Evolutionary conservation across 169 alveolate species (phyloP).

Genomic region (Plasmodium ovale): DNA sequence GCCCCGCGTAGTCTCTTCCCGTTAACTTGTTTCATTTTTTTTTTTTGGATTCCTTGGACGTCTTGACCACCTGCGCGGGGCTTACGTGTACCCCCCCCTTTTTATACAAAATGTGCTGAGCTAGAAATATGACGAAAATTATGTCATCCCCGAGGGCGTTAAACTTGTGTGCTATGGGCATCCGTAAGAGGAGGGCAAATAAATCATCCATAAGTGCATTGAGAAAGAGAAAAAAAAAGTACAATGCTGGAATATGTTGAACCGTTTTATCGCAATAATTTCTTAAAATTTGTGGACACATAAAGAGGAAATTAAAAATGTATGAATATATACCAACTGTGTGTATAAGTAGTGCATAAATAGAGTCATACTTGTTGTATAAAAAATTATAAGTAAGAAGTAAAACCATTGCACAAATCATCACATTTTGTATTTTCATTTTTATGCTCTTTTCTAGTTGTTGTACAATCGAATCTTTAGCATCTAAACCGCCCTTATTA

Average conservation of each 20-base stretch:
- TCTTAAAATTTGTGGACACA: constrained; percentile 45
- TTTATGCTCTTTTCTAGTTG: constrained; percentile 15
- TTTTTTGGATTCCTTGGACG: constrained; percentile 15
- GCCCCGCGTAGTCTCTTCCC: no score
- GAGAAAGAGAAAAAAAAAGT: constrained; percentile 10
- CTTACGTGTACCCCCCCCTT: background rate
- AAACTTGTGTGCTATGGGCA: constrained; percentile 31
- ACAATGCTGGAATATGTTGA: background rate
- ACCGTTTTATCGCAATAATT: constrained; percentile 23
- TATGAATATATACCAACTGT: constrained; percentile 26
- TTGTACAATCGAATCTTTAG: background rate
- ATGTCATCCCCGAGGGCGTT: constrained; percentile 33
- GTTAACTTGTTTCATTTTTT: background rate
- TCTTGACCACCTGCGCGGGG: background rate
- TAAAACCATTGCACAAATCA: background rate
- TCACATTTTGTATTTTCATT: constrained; percentile 3
- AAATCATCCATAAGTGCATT: constrained; percentile 44
- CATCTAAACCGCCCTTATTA: background rate
- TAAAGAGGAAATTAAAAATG: constrained; percentile 41
- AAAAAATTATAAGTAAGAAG: constrained; percentile 20
- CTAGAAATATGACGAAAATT: constrained; percentile 18
- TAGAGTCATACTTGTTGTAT: constrained; percentile 23
- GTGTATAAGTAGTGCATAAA: constrained; percentile 13
- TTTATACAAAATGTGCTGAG: constrained; percentile 37
- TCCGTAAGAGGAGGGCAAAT: constrained; percentile 19